Percentiles rank a stretch among this genome's conserved stretches.
Evolutionary conservation across 257 asterid genomes (phyloP).

Genomic region (Voacanga thouarsii): DNA sequence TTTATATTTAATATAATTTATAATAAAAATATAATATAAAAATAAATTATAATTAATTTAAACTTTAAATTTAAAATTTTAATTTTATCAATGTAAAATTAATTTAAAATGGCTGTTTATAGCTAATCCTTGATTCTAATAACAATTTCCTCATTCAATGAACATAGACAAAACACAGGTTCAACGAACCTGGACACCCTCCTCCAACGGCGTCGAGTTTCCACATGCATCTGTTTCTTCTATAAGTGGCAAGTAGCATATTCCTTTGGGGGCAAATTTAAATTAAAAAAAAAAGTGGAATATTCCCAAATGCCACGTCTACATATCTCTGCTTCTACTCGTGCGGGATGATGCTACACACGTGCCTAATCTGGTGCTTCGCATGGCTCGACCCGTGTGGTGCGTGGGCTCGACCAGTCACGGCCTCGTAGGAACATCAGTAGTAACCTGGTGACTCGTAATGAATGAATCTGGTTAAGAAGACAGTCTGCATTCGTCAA

Average conservation of each 20-base stretch:
- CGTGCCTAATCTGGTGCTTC: not conserved
- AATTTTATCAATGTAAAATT: too few relatives aligned
- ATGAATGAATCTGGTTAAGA: slow-evolving; percentile 3
- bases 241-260: too few relatives aligned
- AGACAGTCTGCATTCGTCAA: not conserved
- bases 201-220: slow-evolving; percentile 7
- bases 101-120: too few relatives aligned
- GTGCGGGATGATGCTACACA: not conserved
- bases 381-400: not conserved
- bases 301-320: not conserved
- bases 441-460: not conserved
- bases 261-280: too few relatives aligned
- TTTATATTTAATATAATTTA: too few relatives aligned
- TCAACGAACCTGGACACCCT: slow-evolving; percentile 15
- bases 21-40: too few relatives aligned
- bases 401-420: not conserved
- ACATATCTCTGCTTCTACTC: not conserved
- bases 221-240: slow-evolving; percentile 1
- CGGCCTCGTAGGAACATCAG: not conserved
- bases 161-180: not conserved
- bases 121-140: not conserved
- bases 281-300: not conserved
- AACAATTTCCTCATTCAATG: slow-evolving; percentile 8
- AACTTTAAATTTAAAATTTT: too few relatives aligned
- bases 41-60: too few relatives aligned